These are phyloP conservation scores for Thermoascus crustaceus DNA, from an alignment of 2,329 filamentous ascomycete genomes.

Conservation along the genomic window DNA sequence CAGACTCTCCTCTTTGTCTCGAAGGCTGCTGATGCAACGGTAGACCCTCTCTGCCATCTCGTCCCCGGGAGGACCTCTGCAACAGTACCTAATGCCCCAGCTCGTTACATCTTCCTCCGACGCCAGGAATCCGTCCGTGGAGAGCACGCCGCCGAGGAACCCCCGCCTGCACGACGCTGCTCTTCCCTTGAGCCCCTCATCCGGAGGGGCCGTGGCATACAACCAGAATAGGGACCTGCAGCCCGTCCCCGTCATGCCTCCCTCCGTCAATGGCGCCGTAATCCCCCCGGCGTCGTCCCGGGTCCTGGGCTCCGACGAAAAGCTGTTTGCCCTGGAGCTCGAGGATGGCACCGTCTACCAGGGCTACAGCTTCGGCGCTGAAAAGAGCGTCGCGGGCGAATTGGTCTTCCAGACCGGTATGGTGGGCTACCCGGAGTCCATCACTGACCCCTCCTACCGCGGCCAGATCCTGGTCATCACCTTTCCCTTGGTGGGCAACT, in stretches of 20 bases:
- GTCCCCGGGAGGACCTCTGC: constrained; percentile 33
- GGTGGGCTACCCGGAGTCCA: constrained; percentile 95
- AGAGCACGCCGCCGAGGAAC: constrained; percentile 15
- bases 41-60: constrained; percentile 26
- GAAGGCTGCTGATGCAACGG: constrained; percentile 30
- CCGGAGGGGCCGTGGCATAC: constrained; percentile 34
- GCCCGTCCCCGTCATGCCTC: constrained; percentile 20
- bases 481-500: constrained; percentile 93
- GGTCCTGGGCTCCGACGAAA: constrained; percentile 45
- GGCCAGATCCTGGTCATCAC: constrained; percentile 96
- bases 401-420: constrained; percentile 99
- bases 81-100: constrained; percentile 24
- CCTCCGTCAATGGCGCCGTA: constrained; percentile 25
- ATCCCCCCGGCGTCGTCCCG: constrained; percentile 55
- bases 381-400: constrained; percentile 91
- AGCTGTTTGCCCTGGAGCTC: constrained; percentile 78
- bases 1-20: constrained; percentile 15
- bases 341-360: constrained; percentile 86
- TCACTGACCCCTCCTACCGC: constrained; percentile 80
- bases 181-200: constrained; percentile 32
- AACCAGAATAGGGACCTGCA: constrained; percentile 24
- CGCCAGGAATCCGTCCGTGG: too few relatives aligned
- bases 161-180: constrained; percentile 12
- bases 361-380: constrained; percentile 91
- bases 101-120: constrained; percentile 18